Conservation (phyloP, 2,329 filamentous ascomycete genomes). For the Trichoderma cornu-damae region DNA sequence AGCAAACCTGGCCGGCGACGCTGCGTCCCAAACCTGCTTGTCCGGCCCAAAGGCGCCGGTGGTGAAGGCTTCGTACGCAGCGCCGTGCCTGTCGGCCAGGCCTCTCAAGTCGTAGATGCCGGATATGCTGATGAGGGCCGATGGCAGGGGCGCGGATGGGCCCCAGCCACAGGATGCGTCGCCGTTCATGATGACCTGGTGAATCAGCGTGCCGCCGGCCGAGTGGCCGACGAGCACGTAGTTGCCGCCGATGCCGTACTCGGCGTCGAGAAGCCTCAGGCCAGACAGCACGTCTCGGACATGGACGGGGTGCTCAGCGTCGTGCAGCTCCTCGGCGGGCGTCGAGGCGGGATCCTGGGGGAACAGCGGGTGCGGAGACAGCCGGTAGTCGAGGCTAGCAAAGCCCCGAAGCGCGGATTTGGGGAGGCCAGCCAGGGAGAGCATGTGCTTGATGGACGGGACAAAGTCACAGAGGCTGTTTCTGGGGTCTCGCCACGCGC, state of each 20-base stretch:
- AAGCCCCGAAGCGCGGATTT: conserved; percentile 50
- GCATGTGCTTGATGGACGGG: conserved; percentile 41
- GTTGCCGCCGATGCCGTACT: conserved; percentile 41
- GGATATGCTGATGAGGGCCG: conserved; percentile 54
- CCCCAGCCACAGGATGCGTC: conserved; percentile 25
- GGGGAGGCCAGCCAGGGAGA: conserved; percentile 27
- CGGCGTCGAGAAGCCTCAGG: conserved; percentile 43
- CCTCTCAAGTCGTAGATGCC: conserved; percentile 63
- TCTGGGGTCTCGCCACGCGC: conserved; percentile 57
- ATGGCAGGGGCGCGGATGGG: conserved; percentile 37
- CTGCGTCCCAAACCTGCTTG: conserved; percentile 45
- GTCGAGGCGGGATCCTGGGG: conserved; percentile 33
- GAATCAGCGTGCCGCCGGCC: conserved; percentile 58
- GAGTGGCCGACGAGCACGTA: conserved; percentile 60
- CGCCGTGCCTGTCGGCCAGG: conserved; percentile 43
- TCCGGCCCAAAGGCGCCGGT: conserved; percentile 56
- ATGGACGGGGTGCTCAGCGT: conserved; percentile 55
- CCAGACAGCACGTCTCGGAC: conserved; percentile 52
- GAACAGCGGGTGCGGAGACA: conserved; percentile 48
- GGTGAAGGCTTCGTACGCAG: conserved; percentile 53
- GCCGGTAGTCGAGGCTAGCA: conserved; percentile 59
- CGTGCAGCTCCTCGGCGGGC: conserved; percentile 32
- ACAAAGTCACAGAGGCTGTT: conserved; percentile 43
- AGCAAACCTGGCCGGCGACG: conserved; percentile 47
- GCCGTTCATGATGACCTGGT: conserved; percentile 52